Evolutionary conservation across 2,329 filamentous ascomycete genomes (phyloP), one percentile per base, ranked within the genome.

Genomic region (Sporothrix curviconia): DNA sequence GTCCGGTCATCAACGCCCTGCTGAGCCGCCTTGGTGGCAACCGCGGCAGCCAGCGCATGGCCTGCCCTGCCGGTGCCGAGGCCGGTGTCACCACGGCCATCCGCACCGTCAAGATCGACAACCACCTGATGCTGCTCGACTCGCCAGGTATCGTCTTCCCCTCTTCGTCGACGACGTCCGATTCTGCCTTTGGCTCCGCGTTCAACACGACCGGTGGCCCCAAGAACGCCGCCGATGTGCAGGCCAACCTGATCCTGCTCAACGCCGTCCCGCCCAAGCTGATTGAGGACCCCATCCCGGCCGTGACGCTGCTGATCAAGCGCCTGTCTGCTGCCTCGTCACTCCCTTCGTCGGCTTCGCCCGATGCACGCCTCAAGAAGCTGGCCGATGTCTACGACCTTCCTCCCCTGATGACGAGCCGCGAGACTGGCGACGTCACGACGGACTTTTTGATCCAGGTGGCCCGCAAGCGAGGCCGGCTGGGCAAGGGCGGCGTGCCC

Each of bases 131-230:
- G 64, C 81, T 96, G 44, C 87, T 96, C 66, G 92, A 96, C 75
- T 96, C 92, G 0, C 92, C 92, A 37, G 92, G 92, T 67, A 95
- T 96, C 64, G 90, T 96, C 59, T 96, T 96, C 78, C 91, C 92
- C 8, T 89, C 85, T 25, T 77, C 84, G 40, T 71, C 73, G 11
- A 71, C 71, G 36, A 59, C 57, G 12, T 19, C 56, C 0, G 34
- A 34, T 15, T 51, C 49, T 9, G 24, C 32, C n/a, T 51, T 51
- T n/a, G 49, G 49, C 49, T 50, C 47, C 0, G 66, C 69, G 24
- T 68, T 70, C 25, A 58, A 64, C 39, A 65, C 71, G 50, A 69
- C 71, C 6, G 66, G 43, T 19, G 74, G 78, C 55, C 74, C 79
- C 64, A 86, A 85, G 71, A 83, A 80, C 67, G 76, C 79, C 55